Evolutionary conservation across 164 flowering plant species (phyloP).

Genomic region (Magnolia kwangsiensis): DNA sequence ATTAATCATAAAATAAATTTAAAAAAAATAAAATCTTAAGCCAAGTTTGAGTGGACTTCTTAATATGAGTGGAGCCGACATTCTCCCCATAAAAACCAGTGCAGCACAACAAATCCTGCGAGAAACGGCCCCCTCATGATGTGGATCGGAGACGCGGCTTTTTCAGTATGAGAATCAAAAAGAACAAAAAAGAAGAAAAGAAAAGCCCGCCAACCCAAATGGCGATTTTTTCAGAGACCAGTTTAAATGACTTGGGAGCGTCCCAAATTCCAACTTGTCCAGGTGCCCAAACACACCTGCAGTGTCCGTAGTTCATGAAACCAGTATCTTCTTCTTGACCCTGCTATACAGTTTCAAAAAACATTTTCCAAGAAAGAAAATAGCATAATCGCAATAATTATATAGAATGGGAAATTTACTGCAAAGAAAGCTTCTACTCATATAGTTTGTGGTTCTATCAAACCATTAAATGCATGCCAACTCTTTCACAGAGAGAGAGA

Average conservation of each 20-base stretch:
- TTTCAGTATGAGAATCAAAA: background rate
- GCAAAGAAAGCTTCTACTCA: slow-evolving; percentile 27
- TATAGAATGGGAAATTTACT: background rate
- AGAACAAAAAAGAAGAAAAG: background rate
- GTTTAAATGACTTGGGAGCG: background rate
- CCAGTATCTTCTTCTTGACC: background rate
- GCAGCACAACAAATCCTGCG: no score
- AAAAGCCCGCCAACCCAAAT: no score
- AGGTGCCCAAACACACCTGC: background rate
- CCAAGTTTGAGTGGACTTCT: no score
- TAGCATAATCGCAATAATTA: background rate
- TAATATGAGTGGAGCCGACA: no score
- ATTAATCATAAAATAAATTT: no score
- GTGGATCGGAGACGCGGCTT: no score
- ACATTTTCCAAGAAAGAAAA: background rate
- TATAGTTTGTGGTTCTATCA: no score
- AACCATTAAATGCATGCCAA: no score
- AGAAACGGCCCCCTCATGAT: no score
- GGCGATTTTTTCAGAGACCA: background rate
- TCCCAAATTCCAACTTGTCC: background rate
- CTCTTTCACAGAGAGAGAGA: no score
- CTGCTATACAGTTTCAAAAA: background rate
- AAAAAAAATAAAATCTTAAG: no score
- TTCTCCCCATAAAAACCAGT: no score
- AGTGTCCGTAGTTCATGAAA: background rate